A percentile compares a stretch with the other conserved stretches of the same genome.
These are phyloP conservation scores for Erodium moschatum DNA, from an alignment of 441 rosid genomes.

Conservation along the genomic window DNA sequence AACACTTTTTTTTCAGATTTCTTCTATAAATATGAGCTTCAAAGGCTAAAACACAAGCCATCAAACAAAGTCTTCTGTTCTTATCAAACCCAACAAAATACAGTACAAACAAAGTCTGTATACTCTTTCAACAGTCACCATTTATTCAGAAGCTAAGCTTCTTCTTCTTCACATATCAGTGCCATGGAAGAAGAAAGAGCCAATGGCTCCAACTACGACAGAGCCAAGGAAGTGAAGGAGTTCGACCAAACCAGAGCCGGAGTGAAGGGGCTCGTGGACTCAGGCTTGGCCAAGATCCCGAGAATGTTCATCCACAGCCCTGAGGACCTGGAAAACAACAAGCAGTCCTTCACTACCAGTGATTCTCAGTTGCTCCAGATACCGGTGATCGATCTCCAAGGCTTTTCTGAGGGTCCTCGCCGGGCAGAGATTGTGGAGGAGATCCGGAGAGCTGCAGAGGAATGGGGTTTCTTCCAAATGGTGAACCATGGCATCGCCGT, in stretches of 20 bases:
- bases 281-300: conserved; percentile 34
- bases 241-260: conserved; percentile 44
- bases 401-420: conserved; percentile 13
- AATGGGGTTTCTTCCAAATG: conserved; percentile 54
- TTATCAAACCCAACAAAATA: background rate
- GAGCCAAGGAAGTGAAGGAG: conserved; percentile 31
- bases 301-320: conserved; percentile 30
- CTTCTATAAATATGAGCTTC: background rate
- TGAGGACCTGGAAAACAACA: conserved; percentile 17
- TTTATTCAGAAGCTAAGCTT: too few species aligned
- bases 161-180: too few species aligned
- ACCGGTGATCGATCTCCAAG: conserved; percentile 45
- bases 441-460: conserved; percentile 33
- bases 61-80: background rate
- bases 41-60: background rate
- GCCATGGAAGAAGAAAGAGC: conserved; percentile 8
- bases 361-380: conserved; percentile 18
- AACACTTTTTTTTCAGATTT: too few species aligned
- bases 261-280: conserved; percentile 38
- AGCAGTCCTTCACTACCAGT: background rate
- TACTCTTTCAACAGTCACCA: too few species aligned
- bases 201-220: conserved; percentile 25
- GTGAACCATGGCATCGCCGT: conserved; percentile 44
- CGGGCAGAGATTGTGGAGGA: conserved; percentile 24
- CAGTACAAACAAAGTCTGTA: too few species aligned